phyloP scores from a whole-genome alignment of 2,329 filamentous ascomycete genomes.

The Chaetomiaceae sp. region DNA sequence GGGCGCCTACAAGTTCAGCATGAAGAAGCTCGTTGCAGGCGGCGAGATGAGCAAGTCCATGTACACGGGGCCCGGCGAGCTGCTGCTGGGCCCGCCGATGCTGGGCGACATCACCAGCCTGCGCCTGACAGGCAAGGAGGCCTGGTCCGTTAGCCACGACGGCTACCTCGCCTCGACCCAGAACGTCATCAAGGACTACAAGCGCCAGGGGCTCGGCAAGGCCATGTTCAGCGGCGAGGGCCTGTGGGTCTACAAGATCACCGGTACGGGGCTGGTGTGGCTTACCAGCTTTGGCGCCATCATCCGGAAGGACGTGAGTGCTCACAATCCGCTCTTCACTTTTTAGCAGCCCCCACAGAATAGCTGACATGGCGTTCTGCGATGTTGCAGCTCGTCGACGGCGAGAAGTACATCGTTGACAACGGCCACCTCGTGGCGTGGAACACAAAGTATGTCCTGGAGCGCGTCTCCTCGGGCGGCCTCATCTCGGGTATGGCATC shows the following conservation, averaged over 20 bases:
- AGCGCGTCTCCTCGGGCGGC: conserved; percentile 83
- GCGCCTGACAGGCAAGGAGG: conserved; percentile 62
- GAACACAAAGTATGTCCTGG: conserved; percentile 91
- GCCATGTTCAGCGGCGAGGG: conserved; percentile 93
- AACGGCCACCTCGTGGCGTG: conserved; percentile 93
- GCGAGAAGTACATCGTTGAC: conserved; percentile 86
- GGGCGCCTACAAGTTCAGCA: conserved; percentile 74
- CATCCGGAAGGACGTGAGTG: conserved; percentile 80
- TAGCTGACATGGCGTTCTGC: background rate
- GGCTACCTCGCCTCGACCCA: conserved; percentile 80
- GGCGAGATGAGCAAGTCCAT: conserved; percentile 72
- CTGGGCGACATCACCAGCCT: conserved; percentile 84
- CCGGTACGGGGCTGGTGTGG: conserved; percentile 77
- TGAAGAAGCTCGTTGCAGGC: conserved; percentile 85
- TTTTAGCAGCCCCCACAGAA: background rate
- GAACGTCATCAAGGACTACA: conserved; percentile 81
- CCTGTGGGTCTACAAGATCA: conserved; percentile 81
- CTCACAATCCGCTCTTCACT: no score
- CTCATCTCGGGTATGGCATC: conserved; percentile 82
- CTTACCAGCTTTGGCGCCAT: conserved; percentile 92
- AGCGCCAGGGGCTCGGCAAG: conserved; percentile 79
- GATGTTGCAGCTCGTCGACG: conserved; percentile 45
- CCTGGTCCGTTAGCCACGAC: conserved; percentile 83
- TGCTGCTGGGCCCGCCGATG: conserved; percentile 72
- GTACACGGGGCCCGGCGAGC: conserved; percentile 84